These are phyloP conservation scores for Clarireedia homoeocarpa DNA, from an alignment of 2,329 filamentous ascomycete species.

Conservation along the genomic window DNA sequence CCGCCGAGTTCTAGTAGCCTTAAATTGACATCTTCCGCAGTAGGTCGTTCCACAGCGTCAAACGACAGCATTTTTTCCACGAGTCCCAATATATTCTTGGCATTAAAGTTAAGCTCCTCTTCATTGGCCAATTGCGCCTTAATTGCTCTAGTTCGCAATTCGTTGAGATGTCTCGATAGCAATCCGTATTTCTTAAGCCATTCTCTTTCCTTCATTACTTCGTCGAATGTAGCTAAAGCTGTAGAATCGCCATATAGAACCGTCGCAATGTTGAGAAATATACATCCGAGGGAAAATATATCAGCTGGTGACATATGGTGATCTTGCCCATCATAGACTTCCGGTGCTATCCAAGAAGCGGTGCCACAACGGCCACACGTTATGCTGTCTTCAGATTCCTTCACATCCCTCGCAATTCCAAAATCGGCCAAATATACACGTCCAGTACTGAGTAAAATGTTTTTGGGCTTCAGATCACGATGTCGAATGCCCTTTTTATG, in stretches of 20 bases:
- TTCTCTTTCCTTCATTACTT: slow-evolving; percentile 28
- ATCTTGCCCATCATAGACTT: slow-evolving; percentile 32
- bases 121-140: slow-evolving; percentile 12
- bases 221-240: slow-evolving; percentile 34
- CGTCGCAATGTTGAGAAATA: slow-evolving; percentile 38
- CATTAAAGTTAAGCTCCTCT: slow-evolving; percentile 14
- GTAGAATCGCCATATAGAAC: slow-evolving; percentile 34
- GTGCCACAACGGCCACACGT: slow-evolving; percentile 35
- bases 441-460: slow-evolving; percentile 38
- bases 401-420: slow-evolving; percentile 41
- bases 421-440: slow-evolving; percentile 43
- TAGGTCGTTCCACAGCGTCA: slow-evolving; percentile 41
- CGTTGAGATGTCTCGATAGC: slow-evolving; percentile 12
- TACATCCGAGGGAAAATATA: slow-evolving; percentile 40
- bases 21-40: slow-evolving; percentile 42
- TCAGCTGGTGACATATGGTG: slow-evolving; percentile 41
- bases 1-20: slow-evolving; percentile 39
- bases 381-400: slow-evolving; percentile 37
- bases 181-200: slow-evolving; percentile 29
- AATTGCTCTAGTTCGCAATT: slow-evolving; percentile 13
- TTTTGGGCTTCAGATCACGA: slow-evolving; percentile 41
- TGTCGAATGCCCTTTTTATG: slow-evolving; percentile 35
- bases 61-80: slow-evolving; percentile 46
- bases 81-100: slow-evolving; percentile 35
- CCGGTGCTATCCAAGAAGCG: slow-evolving; percentile 39